Evolutionary conservation across 192 early-diverging fungal genomes (phyloP), one percentile per base, ranked within the genome.

Genomic region (Geranomyces variabilis): DNA sequence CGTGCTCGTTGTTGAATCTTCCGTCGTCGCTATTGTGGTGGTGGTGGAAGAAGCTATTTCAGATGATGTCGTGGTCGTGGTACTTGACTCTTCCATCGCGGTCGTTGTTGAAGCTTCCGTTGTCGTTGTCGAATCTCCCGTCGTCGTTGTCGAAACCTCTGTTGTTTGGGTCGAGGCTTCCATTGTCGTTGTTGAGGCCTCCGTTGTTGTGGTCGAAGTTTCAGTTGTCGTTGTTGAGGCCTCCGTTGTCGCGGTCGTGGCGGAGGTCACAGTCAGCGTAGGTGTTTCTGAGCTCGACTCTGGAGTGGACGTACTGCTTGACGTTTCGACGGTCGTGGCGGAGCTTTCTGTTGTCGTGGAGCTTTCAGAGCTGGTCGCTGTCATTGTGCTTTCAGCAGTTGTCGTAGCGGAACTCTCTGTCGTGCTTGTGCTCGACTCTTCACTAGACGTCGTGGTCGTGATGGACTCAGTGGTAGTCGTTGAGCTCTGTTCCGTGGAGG

Each of bases 221-320:
- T 55, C 51, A 5, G 63, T 41, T 6, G 63, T 66, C 45, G 63
- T 24, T 47, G 63, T 66, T 4, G n/a, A 47, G 28, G 5, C 15
- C 9, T 24, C 45, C 36, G 36, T 41, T 29, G 58, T 28, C 8
- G 58, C 19, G 19, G 34, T 33, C 21, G 34, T 33, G 2, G 21
- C 26, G 13, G 45, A 43, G 36, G 12, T 28, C 9, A 5, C 44
- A 36, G 31, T 65, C 41, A 36, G 1, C 5, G 63, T 28, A 12
- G 36, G 5, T 43, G 36, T 19, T 41, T 28, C 44, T 28, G 61
- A 12, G 28, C 28, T 63, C 14, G 34, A 36, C 7, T 17, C 14
- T 36, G 61, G 15, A 24, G 34, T 28, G 36, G 33, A 13, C 9
- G 15, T 33, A 12, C 28, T 36, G 36, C 28, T 58, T 15, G 28